Conservation (phyloP, 805 yeast species). For the Ascoidea asiatica region DNA sequence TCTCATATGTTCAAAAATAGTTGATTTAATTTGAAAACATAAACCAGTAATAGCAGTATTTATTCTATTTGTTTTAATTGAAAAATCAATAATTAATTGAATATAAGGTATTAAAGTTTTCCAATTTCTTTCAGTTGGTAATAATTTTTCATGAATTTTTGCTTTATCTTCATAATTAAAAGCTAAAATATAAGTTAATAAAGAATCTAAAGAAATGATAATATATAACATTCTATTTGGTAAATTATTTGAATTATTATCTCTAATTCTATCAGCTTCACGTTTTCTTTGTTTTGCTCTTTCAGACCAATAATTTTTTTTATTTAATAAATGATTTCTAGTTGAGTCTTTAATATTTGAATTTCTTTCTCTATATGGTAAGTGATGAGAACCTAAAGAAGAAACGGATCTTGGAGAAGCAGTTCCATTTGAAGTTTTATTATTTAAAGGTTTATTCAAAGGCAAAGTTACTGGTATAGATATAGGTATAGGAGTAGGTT, state of each 20-base stretch:
- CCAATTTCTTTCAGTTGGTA: conserved; percentile 8
- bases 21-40: conserved; percentile 7
- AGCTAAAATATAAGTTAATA: not conserved
- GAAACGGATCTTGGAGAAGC: not conserved
- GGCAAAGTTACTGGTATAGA: too few species aligned
- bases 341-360: conserved; percentile 57
- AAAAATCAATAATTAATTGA: conserved; percentile 3
- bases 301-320: not conserved
- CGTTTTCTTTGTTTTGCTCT: not conserved
- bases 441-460: too few species aligned
- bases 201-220: not conserved
- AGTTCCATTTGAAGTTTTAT: not conserved
- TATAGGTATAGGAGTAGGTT: too few species aligned
- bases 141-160: conserved; percentile 1
- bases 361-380: conserved; percentile 21
- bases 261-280: not conserved
- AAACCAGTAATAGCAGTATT: conserved; percentile 3
- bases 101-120: conserved; percentile 5
- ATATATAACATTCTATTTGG: too few species aligned
- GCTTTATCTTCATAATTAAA: conserved; percentile 8
- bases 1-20: conserved; percentile 5
- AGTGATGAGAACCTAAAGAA: not conserved
- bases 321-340: conserved; percentile 15
- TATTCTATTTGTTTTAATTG: not conserved
- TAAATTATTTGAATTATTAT: not conserved